A percentile compares a stretch with the other conserved stretches of the same genome.
Evolutionary conservation across 1,284 basidiomycete species (phyloP).

Genomic region (Gastroboletus turbinatus): DNA sequence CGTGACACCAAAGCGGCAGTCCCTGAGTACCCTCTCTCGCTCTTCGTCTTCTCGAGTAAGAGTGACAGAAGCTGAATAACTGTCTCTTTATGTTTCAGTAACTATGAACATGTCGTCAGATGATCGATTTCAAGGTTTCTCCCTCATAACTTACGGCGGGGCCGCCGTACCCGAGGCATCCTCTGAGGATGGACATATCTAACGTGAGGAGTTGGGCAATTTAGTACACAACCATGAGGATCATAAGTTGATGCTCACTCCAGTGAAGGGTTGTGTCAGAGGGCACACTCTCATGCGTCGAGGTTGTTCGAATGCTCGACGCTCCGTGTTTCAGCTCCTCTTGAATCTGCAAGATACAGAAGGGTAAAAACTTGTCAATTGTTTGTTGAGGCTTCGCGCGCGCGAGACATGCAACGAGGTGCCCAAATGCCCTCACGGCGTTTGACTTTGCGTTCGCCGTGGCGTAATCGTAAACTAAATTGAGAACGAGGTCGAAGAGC

Average conservation of each 20-base stretch:
- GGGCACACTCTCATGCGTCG: constrained; percentile 75
- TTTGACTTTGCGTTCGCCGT: constrained; percentile 87
- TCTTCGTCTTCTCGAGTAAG: constrained; percentile 80
- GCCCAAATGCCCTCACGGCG: constrained; percentile 86
- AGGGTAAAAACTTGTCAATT: constrained; percentile 78
- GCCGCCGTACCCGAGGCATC: constrained; percentile 75
- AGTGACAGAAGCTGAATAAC: constrained; percentile 70
- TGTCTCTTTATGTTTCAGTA: constrained; percentile 69
- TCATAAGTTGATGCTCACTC: constrained; percentile 56
- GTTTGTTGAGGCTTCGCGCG: constrained; percentile 78
- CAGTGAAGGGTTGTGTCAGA: constrained; percentile 94
- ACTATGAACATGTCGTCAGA: constrained; percentile 38
- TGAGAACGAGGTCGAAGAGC: constrained; percentile 85
- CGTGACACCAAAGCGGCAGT: constrained; percentile 81
- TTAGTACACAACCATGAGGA: background rate
- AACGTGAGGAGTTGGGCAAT: constrained; percentile 4
- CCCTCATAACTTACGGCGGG: constrained; percentile 46
- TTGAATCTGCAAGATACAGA: constrained; percentile 79
- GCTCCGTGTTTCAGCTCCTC: constrained; percentile 90
- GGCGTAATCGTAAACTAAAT: constrained; percentile 84
- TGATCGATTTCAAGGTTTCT: background rate
- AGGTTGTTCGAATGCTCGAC: constrained; percentile 89
- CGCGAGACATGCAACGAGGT: constrained; percentile 86
- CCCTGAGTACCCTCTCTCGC: constrained; percentile 87
- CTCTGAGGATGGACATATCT: constrained; percentile 80